A percentile compares a stretch with the other conserved stretches of the same genome.
Conservation (phyloP, 2,329 filamentous ascomycete genomes). For the Nemania sp. region DNA sequence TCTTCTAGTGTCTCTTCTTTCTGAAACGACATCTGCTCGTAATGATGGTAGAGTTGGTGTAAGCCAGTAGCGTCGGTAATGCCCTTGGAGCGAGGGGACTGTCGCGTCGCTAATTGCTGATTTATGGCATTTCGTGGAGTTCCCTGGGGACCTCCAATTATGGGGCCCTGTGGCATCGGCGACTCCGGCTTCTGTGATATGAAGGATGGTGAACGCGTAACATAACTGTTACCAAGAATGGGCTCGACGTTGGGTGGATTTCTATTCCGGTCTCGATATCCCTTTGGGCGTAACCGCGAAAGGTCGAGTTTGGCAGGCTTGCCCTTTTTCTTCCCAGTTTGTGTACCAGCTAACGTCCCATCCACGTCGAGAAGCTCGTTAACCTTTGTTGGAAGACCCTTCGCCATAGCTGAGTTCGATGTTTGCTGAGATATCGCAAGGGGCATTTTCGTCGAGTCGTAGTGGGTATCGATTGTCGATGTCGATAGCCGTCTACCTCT, state of each 20-base stretch:
- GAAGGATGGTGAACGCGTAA: conserved; percentile 58
- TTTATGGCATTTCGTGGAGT: conserved; percentile 38
- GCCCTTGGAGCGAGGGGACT: conserved; percentile 46
- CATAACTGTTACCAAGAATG: conserved; percentile 54
- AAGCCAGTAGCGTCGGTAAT: conserved; percentile 55
- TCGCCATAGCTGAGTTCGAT: conserved; percentile 69
- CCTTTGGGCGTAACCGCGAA: conserved; percentile 56
- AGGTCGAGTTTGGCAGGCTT: conserved; percentile 64
- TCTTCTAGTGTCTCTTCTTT: conserved; percentile 47
- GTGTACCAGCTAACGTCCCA: conserved; percentile 46
- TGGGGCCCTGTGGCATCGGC: conserved; percentile 28
- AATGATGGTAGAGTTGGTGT: conserved; percentile 67
- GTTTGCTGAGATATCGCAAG: conserved; percentile 70
- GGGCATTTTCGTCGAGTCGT: conserved; percentile 67
- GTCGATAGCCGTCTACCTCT: conserved; percentile 63
- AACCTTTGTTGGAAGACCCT: conserved; percentile 63
- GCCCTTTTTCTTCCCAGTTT: conserved; percentile 52
- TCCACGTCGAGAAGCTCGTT: conserved; percentile 62
- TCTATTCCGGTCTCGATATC: conserved; percentile 51
- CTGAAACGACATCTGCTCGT: conserved; percentile 67
- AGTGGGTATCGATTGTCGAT: conserved; percentile 68
- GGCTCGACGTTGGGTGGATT: conserved; percentile 38
- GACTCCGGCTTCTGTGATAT: conserved; percentile 50
- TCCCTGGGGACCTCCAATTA: conserved; percentile 23
- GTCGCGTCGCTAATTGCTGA: conserved; percentile 43